These are phyloP conservation scores for Fusarium denticulatum DNA, from an alignment of 2,329 filamentous ascomycete genomes.

Conservation along the genomic window DNA sequence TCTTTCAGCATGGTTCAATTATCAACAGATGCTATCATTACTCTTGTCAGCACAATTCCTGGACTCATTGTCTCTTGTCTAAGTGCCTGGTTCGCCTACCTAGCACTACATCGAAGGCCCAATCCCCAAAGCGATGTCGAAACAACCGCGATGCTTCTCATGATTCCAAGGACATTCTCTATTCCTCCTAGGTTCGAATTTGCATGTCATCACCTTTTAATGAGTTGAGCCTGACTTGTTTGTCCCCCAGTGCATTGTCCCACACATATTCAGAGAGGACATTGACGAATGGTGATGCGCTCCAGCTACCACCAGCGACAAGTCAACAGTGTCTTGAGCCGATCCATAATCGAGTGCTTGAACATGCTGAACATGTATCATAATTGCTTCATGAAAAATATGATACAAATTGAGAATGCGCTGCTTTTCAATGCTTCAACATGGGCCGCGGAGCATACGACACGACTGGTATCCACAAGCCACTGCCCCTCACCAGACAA, in stretches of 20 bases:
- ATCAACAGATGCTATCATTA: background rate
- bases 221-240: background rate
- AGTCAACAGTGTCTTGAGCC: background rate
- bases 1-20: background rate
- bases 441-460: background rate
- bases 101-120: background rate
- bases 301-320: background rate
- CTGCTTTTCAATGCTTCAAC: background rate
- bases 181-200: background rate
- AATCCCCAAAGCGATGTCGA: rapidly evolving
- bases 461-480: background rate
- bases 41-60: background rate
- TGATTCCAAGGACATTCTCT: background rate
- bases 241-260: background rate
- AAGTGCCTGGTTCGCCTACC: conserved; percentile 3
- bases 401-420: background rate
- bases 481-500: background rate
- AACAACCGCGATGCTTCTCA: background rate
- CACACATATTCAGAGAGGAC: background rate
- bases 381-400: background rate
- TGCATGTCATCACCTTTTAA: rapidly evolving
- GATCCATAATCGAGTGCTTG: rapidly evolving
- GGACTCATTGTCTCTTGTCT: background rate
- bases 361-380: background rate
- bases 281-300: background rate